Base-by-base conservation (phyloP, 139 green algal species). In the Asterochloris erici region DNA sequence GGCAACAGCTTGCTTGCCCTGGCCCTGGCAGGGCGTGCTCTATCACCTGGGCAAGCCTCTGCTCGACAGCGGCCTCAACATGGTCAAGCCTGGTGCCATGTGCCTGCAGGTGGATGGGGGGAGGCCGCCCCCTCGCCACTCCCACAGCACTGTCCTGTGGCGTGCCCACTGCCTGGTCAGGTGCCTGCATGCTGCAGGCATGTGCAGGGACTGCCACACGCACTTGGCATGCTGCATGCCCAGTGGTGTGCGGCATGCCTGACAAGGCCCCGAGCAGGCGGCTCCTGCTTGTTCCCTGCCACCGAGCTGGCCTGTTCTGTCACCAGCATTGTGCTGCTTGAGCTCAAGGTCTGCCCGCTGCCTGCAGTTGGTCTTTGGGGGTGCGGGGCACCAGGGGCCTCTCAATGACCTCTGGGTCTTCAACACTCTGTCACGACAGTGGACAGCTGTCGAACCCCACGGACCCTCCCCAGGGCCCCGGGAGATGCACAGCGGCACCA, bases 331-430 rank as follows among this genome's bases (percentile, higher is more conserved):
- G 0, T 54, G 38, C 38, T 54, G 38, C 38, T n/a, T 54, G 38
- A 54, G 38, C 21, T 21, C 66, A 71, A 26, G 28, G 64, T 10
- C 0, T 63, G 19, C 15, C 21, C 0, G 28, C 29, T 26, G 63
- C 28, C 14, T 81, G 81, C 86, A 93, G 90, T 66, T 93, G 24
- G 68, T 95, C 9, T 94, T 93, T 84, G 91, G 91, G 21, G 91
- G 91, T 24, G 89, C 88, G 14, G 90, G 91, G n/a, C 81, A 86
- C 74, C 77, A 90, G 17, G 90, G 89, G 24, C 85, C 87, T 13
- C 85, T 95, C 64, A 79, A 79, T 1, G 91, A 95, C 75, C 76
- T 92, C 63, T 95, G 91, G 91, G 27, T 91, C 19, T 94, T 91
- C 84, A 89, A 93, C 85, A 78, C 84, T 15, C 75, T 27, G 78